Evolutionary conservation across 75 land plant genomes (phyloP), one percentile per base, ranked within the genome.

Genomic region (Pinus taeda): DNA sequence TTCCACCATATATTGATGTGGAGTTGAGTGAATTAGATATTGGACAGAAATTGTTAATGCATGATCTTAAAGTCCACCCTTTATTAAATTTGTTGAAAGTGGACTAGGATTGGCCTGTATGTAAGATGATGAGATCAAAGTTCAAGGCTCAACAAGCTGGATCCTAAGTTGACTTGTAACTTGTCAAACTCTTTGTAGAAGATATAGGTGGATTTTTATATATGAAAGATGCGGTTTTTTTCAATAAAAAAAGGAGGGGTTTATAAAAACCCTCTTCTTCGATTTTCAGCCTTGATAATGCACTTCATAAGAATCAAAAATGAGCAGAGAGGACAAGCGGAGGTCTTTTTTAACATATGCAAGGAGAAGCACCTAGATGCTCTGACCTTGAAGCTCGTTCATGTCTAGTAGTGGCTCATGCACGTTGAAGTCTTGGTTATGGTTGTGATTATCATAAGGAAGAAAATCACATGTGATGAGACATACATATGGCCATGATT

Each of bases 1-100:
- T 96, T 29, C 99, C 99, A 33, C 89, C 94, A 0, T 94, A 87
- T 76, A 88, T 96, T 56, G 99, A 96, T 65, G n/a, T 96, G 33
- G 97, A 96, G 78, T 75, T 94, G 39, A 94, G 95, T 70, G 89
- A 90, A 55, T 65, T 96, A 70, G 95, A 96, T 74, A 83, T 83
- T 11, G 91, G 90, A 1, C 86, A 96, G 77, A 92, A 92, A 81
- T 20, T 96, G 18, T 71, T 89, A 0, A 82, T 87, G 69, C 60
- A 79, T 26, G 97, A 96, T 64, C 95, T 96, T 56, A 96, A 94
- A 14, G 97, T 89, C 74, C 87, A 88, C 77, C 95, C 94, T 8
- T 89, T 88, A 11, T 57, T 96, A 9, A 83, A 76, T 71, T 87
- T 86, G 59, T 65, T 83, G 29, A 73, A 76, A 36, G 58, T 79